Evolutionary conservation across 2,329 filamentous ascomycete species (phyloP), one percentile per base, ranked within the genome.

Genomic region (Calonectria leucothoes): DNA sequence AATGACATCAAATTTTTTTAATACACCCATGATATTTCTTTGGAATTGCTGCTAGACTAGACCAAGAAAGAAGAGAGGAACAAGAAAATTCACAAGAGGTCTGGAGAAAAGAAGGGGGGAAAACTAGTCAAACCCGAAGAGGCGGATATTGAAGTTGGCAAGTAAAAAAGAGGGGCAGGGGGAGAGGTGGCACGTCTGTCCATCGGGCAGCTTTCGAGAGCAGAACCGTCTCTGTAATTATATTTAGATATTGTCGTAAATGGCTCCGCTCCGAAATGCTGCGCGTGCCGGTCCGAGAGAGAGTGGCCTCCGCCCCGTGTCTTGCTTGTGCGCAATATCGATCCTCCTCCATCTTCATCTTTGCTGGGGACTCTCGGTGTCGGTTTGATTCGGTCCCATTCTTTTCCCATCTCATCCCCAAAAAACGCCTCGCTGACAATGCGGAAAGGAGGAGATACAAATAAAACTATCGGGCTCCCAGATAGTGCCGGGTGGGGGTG

Each of bases 371-470:
- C 15, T 63, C 23, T 35, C n/a, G 15, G 66, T n/a, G 20, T 48
- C 63, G 31, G n/a, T 48, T 63, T 29, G 66, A 49, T 69, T 59
- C 45, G 71, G 67, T 74, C 72, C 74, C 76, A 59, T 65, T 69
- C 66, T 63, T 70, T 74, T 79, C 74, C 76, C 55, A 80, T 75
- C 77, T 75, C 78, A 77, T 75, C 78, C 79, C 78, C 75, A 71
- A 74, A 72, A 72, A 82, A 82, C 81, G 81, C 81, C 81, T 78
- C 80, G 81, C 81, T 83, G 80, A 80, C 78, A 80, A 78, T 81
- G 71, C 80, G 77, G 74, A 78, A 78, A 77, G 71, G 77, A 72
- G 74, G 75, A 77, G 68, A 67, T 75, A 78, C 73, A 76, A 72
- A 74, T 72, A 77, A 63, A 78, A 74, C 72, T 35, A 48, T 27